Conservation (phyloP, 2,329 filamentous ascomycete genomes). For the Camillea tinctor region DNA sequence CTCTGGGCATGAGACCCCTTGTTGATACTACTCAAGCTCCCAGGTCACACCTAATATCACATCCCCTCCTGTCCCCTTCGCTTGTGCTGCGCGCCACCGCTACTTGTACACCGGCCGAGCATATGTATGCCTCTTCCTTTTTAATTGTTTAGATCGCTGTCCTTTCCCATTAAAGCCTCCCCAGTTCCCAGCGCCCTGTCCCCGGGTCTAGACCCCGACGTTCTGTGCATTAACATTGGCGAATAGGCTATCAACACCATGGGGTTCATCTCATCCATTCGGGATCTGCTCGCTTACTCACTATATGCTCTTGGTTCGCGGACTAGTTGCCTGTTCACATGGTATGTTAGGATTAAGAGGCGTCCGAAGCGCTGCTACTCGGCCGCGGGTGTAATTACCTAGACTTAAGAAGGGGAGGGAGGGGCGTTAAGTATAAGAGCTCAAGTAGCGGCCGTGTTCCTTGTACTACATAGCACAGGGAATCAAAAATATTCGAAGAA, state of each 20-base stretch:
- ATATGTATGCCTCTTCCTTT: not conserved
- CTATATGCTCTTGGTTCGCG: no score
- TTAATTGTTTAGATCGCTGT: not conserved
- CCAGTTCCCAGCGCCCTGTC: not conserved
- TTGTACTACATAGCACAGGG: not conserved
- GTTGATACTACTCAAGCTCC: not conserved
- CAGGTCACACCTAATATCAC: not conserved
- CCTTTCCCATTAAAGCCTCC: not conserved
- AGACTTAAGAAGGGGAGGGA: no score
- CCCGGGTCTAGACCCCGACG: no score
- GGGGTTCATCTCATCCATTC: no score
- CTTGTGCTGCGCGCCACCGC: not conserved
- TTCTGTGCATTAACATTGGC: not conserved
- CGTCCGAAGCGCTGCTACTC: no score
- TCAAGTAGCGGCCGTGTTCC: not conserved
- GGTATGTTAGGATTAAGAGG: no score
- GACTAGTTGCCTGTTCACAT: no score
- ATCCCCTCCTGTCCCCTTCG: not conserved
- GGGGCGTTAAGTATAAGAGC: not conserved
- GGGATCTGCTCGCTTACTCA: no score
- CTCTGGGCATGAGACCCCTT: not conserved
- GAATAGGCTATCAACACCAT: not conserved
- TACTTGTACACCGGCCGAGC: not conserved
- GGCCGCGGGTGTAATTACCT: no score
- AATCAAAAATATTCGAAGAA: not conserved